Percentiles rank a stretch among this genome's conserved stretches.
Evolutionary conservation across 768 basidiomycete species (phyloP).

Genomic region (Candolleomyces eurysporus): DNA sequence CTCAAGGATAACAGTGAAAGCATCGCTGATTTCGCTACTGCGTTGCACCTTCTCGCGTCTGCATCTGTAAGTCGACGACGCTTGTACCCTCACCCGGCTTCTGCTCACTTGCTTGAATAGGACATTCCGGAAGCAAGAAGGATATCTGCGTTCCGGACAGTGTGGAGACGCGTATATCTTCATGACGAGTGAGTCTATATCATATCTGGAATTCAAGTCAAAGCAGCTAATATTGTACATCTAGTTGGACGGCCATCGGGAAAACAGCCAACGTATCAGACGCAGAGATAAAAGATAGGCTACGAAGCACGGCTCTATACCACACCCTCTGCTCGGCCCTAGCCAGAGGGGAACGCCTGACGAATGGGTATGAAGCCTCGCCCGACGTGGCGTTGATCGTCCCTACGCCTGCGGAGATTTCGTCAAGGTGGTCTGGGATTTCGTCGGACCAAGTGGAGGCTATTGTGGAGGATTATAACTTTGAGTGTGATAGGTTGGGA

Average conservation of each 20-base stretch:
- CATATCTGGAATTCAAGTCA: background rate
- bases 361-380: slow-evolving; percentile 34
- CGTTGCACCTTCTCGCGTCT: slow-evolving; percentile 62
- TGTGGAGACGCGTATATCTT: slow-evolving; percentile 87
- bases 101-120: slow-evolving; percentile 33
- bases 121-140: slow-evolving; percentile 69
- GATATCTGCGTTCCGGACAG: slow-evolving; percentile 64
- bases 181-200: slow-evolving; percentile 74
- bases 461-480: slow-evolving; percentile 56
- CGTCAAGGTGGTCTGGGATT: slow-evolving; percentile 73
- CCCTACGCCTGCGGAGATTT: slow-evolving; percentile 59
- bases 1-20: slow-evolving; percentile 73
- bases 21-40: slow-evolving; percentile 65
- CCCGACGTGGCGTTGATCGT: slow-evolving; percentile 59
- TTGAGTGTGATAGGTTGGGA: slow-evolving; percentile 58
- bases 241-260: slow-evolving; percentile 76
- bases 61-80: slow-evolving; percentile 40
- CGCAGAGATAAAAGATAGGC: slow-evolving; percentile 67
- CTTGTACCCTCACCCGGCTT: too few relatives aligned
- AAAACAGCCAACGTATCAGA: slow-evolving; percentile 78
- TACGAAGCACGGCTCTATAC: slow-evolving; percentile 74
- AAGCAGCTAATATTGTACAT: background rate
- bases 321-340: slow-evolving; percentile 54
- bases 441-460: slow-evolving; percentile 62
- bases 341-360: slow-evolving; percentile 41